Conservation (phyloP, 352 stramenopile genomes). For the Globisporangium carolinianum region DNA sequence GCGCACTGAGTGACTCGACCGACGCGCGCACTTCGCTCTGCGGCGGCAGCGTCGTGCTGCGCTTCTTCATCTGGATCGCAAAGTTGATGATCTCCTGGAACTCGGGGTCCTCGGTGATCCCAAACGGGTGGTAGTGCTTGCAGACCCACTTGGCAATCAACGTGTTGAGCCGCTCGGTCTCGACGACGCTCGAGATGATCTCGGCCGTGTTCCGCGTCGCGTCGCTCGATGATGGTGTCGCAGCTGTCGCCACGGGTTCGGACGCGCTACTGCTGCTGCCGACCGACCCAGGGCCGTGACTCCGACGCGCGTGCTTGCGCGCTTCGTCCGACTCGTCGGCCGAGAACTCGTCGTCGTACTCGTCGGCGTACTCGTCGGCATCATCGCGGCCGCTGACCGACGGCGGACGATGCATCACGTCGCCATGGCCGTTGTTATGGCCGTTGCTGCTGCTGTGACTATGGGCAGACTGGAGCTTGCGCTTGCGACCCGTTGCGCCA, state of each 20-base stretch:
- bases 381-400: neutral
- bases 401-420: neutral
- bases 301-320: slow-evolving; percentile 4
- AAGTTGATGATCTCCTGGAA: slow-evolving; percentile 38
- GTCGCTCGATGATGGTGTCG: neutral
- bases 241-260: neutral
- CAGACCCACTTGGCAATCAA: slow-evolving; percentile 39
- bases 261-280: slow-evolving; percentile 4
- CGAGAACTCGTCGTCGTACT: slow-evolving; percentile 8
- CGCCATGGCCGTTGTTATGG: neutral
- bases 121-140: slow-evolving; percentile 40
- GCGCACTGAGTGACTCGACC: slow-evolving; percentile 34
- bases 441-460: neutral
- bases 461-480: slow-evolving; percentile 12
- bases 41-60: slow-evolving; percentile 19
- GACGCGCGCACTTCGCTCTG: slow-evolving; percentile 35
- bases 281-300: neutral
- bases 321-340: slow-evolving; percentile 9
- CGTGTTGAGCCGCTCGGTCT: slow-evolving; percentile 35
- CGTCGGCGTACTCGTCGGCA: slow-evolving; percentile 1
- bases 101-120: slow-evolving; percentile 36
- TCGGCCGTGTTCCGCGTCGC: slow-evolving; percentile 4
- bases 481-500: slow-evolving; percentile 19
- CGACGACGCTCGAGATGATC: slow-evolving; percentile 21
- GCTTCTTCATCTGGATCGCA: slow-evolving; percentile 26